Base-by-base conservation (phyloP, 495 filamentous ascomycete species). In the Paragyromitra xinjiangensis region DNA sequence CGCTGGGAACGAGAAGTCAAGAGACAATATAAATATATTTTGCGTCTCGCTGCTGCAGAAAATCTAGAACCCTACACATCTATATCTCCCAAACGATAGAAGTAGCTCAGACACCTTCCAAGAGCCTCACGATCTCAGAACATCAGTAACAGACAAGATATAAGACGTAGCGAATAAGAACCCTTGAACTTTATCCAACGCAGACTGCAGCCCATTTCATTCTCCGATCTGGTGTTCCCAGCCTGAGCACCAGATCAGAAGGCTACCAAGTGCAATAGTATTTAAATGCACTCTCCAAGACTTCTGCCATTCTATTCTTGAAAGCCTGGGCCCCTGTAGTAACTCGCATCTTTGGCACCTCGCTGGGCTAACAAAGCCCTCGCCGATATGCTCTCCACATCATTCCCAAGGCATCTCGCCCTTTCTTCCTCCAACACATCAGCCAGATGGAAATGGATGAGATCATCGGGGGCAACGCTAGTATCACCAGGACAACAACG, bases 161-260 rank as follows among this genome's bases (percentile, higher is more conserved):
- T 66, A 72, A 51, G 40, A 81, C 63, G 45, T 66, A 51, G 44
- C 74, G 74, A 77, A 73, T 77, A 73, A 65, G 74, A 73, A 44
- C 6, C 62, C 58, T 72, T 72, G 68, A 73, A 73, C 58, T 48
- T 45, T 45, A 70, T 55, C 55, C 66, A 77, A 73, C 69, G 74
- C 68, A 77, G 69, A 65, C 69, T 77, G 74, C 74, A 77, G 74
- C 62, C 45, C 61, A 45, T 24, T 63, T 8, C 34, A 42, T 63
- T 55, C 68, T 62, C 34, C 69, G 69, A 77, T 73, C 74, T 73
- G 51, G 69, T 59, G 61, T 59, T 61, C 51, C 58, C 51, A 64
- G 67, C 68, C 67, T 48, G 24, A 62, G 68, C 58, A 76, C 59
- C 73, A 73, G 74, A 77, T 58, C 69, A 45, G 69, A 73, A 22